phyloP scores from a whole-genome alignment of 2,329 filamentous ascomycete genomes.

The Botryosphaeria dothidea region DNA sequence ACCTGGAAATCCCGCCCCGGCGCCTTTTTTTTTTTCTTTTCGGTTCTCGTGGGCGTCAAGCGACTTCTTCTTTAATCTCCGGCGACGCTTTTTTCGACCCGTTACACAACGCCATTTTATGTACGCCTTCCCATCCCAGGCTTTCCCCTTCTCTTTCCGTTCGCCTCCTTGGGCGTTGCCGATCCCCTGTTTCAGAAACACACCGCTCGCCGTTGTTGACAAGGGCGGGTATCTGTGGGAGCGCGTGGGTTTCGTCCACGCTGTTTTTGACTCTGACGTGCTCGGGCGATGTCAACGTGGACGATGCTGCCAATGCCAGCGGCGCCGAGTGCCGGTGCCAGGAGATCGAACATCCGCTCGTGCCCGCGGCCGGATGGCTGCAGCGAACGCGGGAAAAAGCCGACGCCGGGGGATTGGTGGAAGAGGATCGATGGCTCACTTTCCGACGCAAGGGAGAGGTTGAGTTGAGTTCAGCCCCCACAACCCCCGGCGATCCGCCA shows the following conservation, averaged over 20 bases:
- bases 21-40: not conserved
- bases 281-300: not conserved
- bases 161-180: not conserved
- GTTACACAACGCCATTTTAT: not conserved
- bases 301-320: not conserved
- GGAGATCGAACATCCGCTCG: not conserved
- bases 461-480: not conserved
- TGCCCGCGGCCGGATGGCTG: not conserved
- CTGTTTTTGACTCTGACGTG: not conserved
- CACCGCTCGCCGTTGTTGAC: not conserved
- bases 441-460: not conserved
- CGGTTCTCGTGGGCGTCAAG: conserved; percentile 3
- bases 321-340: not conserved
- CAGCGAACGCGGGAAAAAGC: not conserved
- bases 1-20: not conserved
- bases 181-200: not conserved
- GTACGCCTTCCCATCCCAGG: not conserved
- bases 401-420: not conserved
- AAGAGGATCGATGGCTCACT: not conserved
- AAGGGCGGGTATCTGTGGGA: no score
- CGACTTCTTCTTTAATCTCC: conserved; percentile 10
- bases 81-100: not conserved
- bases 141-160: not conserved
- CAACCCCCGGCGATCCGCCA: not conserved
- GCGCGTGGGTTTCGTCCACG: no score